Conservation (phyloP, 805 yeast species). For the Komagataella pseudopastoris region DNA sequence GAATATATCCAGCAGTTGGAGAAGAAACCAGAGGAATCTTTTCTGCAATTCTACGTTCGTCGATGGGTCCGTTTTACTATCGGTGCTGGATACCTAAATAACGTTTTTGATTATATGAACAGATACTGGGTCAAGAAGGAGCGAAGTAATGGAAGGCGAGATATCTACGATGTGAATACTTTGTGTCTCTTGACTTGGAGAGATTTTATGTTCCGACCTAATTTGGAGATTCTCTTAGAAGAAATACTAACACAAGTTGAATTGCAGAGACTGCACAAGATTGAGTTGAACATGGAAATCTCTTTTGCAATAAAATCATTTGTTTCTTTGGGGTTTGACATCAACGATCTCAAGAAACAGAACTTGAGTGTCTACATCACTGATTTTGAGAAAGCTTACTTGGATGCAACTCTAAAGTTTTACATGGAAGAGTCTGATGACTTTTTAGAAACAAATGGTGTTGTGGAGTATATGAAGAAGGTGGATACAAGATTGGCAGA, state of each 20-base stretch:
- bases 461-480: constrained; percentile 80
- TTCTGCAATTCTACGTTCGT: constrained; percentile 71
- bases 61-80: constrained; percentile 83
- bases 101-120: constrained; percentile 90
- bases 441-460: constrained; percentile 61
- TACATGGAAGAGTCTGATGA: constrained; percentile 55
- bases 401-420: constrained; percentile 53
- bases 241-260: constrained; percentile 71
- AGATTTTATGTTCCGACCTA: constrained; percentile 59
- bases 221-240: constrained; percentile 42
- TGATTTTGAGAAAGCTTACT: constrained; percentile 65
- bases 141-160: constrained; percentile 83
- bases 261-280: constrained; percentile 66
- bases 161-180: constrained; percentile 84
- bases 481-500: constrained; percentile 76
- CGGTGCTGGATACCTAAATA: constrained; percentile 85
- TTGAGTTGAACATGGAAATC: constrained; percentile 51
- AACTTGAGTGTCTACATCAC: constrained; percentile 72
- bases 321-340: constrained; percentile 83
- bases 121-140: constrained; percentile 97
- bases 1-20: constrained; percentile 38
- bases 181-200: constrained; percentile 84
- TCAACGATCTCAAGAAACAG: constrained; percentile 75
- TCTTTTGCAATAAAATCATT: constrained; percentile 73
- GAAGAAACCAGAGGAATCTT: constrained; percentile 46